Conservation (phyloP, 768 basidiomycete genomes). For the Amylocystis lapponica region DNA sequence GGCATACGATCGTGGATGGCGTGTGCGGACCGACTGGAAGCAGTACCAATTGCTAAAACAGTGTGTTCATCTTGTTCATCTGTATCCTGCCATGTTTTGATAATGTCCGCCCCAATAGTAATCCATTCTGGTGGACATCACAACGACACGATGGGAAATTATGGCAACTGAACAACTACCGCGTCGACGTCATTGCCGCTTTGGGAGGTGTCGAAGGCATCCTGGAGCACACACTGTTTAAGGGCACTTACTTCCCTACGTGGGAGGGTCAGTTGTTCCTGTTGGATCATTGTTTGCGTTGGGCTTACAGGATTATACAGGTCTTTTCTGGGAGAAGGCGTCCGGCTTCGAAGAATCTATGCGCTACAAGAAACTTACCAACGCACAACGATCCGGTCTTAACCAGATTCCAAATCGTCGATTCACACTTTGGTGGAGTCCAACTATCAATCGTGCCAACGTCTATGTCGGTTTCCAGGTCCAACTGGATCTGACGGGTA, state of each 20-base stretch:
- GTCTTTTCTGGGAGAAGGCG: conserved; percentile 98
- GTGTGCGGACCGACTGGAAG: conserved; percentile 96
- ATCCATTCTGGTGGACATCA: conserved; percentile 99
- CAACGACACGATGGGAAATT: conserved; percentile 95
- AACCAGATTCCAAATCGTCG: conserved; percentile 98
- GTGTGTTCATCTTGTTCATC: conserved; percentile 36
- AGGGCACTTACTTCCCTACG: conserved; percentile 95
- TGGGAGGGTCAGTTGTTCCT: conserved; percentile 67
- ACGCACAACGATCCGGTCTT: conserved; percentile 96
- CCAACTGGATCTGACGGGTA: conserved; percentile 94
- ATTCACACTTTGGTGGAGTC: conserved; percentile 99
- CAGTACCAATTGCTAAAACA: conserved; percentile 92
- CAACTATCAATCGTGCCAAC: conserved; percentile 98
- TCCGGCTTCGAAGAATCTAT: conserved; percentile 96
- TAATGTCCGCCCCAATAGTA: conserved; percentile 38
- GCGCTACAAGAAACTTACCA: conserved; percentile 95
- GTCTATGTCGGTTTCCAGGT: conserved; percentile 99
- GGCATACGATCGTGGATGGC: conserved; percentile 99
- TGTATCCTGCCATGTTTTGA: not conserved
- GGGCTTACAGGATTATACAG: conserved; percentile 19
- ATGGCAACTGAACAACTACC: conserved; percentile 97
- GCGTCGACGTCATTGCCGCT: conserved; percentile 98
- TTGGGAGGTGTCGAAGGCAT: conserved; percentile 96
- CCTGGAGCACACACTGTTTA: conserved; percentile 94
- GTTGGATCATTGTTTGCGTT: conserved; percentile 2